A percentile compares a stretch with the other conserved stretches of the same genome.
phyloP scores from a whole-genome alignment of 2,329 filamentous ascomycete species.

The Hawksworthiomyces lignivorus region DNA sequence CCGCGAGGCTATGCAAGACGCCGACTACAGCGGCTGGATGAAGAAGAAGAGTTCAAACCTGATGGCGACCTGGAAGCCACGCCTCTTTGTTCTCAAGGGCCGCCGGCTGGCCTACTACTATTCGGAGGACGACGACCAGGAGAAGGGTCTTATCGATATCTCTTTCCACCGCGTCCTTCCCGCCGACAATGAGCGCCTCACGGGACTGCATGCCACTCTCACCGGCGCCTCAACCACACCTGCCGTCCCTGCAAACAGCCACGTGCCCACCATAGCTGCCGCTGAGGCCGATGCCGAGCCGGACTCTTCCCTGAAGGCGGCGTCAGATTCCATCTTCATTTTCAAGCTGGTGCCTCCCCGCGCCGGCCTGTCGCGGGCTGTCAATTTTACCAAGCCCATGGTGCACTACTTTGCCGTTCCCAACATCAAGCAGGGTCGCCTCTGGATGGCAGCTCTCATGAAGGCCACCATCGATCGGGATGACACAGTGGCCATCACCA shows the following conservation, averaged over 20 bases:
- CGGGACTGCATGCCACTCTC: slow-evolving; percentile 82
- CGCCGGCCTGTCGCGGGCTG: slow-evolving; percentile 75
- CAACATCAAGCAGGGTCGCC: slow-evolving; percentile 74
- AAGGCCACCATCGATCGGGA: slow-evolving; percentile 98
- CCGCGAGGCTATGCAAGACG: slow-evolving; percentile 72
- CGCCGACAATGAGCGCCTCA: slow-evolving; percentile 83
- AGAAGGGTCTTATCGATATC: slow-evolving; percentile 95
- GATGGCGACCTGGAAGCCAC: slow-evolving; percentile 96
- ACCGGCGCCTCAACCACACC: slow-evolving; percentile 74
- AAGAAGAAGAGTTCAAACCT: slow-evolving; percentile 96
- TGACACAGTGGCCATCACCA: slow-evolving; percentile 68
- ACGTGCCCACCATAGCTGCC: slow-evolving; percentile 36
- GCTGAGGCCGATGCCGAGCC: slow-evolving; percentile 41
- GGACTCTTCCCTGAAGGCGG: slow-evolving; percentile 12
- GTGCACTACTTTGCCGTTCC: slow-evolving; percentile 97
- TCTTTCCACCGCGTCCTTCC: slow-evolving; percentile 95
- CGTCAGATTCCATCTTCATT: slow-evolving; percentile 74
- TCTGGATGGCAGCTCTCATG: slow-evolving; percentile 99
- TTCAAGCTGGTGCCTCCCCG: slow-evolving; percentile 96
- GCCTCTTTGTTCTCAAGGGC: slow-evolving; percentile 90
- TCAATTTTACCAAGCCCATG: slow-evolving; percentile 95
- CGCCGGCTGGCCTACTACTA: slow-evolving; percentile 94
- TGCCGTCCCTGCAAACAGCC: slow-evolving; percentile 41
- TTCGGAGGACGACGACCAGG: slow-evolving; percentile 81
- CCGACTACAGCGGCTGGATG: slow-evolving; percentile 98